Percentiles rank a stretch among this genome's conserved stretches.
Evolutionary conservation across 768 basidiomycete species (phyloP).

Genomic region (Naematelia encephala): DNA sequence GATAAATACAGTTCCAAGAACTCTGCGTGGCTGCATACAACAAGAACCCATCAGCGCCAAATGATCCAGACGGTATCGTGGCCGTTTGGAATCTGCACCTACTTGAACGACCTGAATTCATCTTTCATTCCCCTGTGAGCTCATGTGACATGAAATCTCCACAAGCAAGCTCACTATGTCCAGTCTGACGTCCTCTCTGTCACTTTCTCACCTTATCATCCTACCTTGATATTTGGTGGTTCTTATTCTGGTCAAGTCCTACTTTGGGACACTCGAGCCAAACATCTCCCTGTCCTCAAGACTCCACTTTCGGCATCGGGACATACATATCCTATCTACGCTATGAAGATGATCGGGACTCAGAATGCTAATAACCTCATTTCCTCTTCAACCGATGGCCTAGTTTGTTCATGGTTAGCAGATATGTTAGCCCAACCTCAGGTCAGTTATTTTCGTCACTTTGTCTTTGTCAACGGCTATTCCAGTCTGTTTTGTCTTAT

Average conservation of each 20-base stretch:
- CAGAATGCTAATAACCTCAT: slow-evolving; percentile 98
- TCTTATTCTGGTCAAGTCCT: slow-evolving; percentile 99
- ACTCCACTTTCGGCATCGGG: slow-evolving; percentile 93
- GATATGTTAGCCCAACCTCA: slow-evolving; percentile 99
- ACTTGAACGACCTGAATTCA: slow-evolving; percentile 90
- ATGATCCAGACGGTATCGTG: slow-evolving; percentile 95
- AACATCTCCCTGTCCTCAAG: slow-evolving; percentile 92
- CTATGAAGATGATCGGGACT: slow-evolving; percentile 96
- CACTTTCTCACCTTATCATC: slow-evolving; percentile 94
- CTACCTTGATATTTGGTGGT: slow-evolving; percentile 93
- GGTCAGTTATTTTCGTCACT: slow-evolving; percentile 53
- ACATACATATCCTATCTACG: slow-evolving; percentile 97
- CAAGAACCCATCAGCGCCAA: slow-evolving; percentile 87
- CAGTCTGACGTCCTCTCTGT: slow-evolving; percentile 98
- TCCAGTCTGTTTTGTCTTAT: too few species aligned
- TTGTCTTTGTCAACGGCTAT: not conserved
- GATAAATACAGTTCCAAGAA: slow-evolving; percentile 73
- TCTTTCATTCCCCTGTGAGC: slow-evolving; percentile 94
- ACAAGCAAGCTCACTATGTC: not conserved
- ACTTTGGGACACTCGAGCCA: slow-evolving; percentile 96
- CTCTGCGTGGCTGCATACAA: slow-evolving; percentile 94
- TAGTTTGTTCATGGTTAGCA: slow-evolving; percentile 94
- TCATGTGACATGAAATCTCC: not conserved
- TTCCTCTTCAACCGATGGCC: slow-evolving; percentile 93
- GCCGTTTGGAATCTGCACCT: slow-evolving; percentile 97